Conservation (phyloP, 2,329 filamentous ascomycete genomes). For the Drechslerella stenobrocha region DNA sequence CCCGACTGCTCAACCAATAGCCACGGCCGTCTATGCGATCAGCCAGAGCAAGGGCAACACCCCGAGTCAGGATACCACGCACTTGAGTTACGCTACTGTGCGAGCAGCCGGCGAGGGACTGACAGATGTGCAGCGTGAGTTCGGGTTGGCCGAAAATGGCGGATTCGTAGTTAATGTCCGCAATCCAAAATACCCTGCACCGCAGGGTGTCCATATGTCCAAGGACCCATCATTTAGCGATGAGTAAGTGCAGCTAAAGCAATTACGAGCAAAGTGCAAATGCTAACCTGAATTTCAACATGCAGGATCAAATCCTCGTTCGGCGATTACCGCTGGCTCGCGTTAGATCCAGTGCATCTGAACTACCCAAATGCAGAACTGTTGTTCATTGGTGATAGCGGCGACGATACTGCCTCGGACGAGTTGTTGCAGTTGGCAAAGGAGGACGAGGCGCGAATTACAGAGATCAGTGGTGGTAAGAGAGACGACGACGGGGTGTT, state of each 20-base stretch:
- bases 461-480: constrained; percentile 61
- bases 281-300: constrained; percentile 32
- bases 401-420: constrained; percentile 61
- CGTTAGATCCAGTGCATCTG: constrained; percentile 72
- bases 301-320: constrained; percentile 72
- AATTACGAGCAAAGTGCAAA: constrained; percentile 38
- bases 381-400: constrained; percentile 73
- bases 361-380: constrained; percentile 76
- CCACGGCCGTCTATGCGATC: constrained; percentile 82
- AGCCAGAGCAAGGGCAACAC: constrained; percentile 69
- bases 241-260: constrained; percentile 60
- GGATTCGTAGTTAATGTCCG: constrained; percentile 79
- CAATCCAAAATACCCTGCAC: constrained; percentile 72
- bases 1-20: constrained; percentile 71
- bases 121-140: constrained; percentile 72
- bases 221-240: constrained; percentile 71
- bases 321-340: constrained; percentile 71
- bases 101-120: constrained; percentile 57
- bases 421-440: constrained; percentile 74
- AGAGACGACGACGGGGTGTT: constrained; percentile 58
- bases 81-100: constrained; percentile 76
- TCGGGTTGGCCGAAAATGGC: constrained; percentile 72
- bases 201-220: constrained; percentile 65
- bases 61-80: constrained; percentile 68
- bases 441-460: constrained; percentile 71